Base-by-base conservation (phyloP, 139 green algal species). In the Desmodesmus armatus region DNA sequence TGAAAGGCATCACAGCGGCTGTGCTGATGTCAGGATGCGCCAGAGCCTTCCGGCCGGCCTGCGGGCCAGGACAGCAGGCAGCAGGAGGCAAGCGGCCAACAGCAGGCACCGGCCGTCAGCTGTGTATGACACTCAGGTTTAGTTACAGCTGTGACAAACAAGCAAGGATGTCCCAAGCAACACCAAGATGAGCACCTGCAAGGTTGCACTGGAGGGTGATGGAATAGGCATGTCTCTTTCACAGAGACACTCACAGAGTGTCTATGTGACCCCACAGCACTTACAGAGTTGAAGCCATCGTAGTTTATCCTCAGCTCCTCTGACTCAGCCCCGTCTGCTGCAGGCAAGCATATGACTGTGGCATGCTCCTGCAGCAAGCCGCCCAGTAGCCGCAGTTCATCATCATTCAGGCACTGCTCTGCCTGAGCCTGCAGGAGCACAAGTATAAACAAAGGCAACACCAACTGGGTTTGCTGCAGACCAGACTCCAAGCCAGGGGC, bases 221-320 rank as follows among this genome's bases (percentile, higher is more conserved):
- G 17, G 35, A 72, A 29, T 41, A 72, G 13, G n/a, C 23, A 15
- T 43, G 25, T 6, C n/a, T 40, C 23, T 43, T 4, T 4, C 19
- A 29, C 29, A 40, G 41, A 55, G 47, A 7, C 47, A 55, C n/a
- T n/a, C n/a, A n/a, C n/a, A n/a, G n/a, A n/a, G n/a, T n/a, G n/a
- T n/a, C n/a, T n/a, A n/a, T n/a, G n/a, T n/a, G n/a, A n/a, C n/a
- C n/a, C n/a, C 13, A 55, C 47, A 55, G 47, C 47, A 7, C 47
- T 55, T 7, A 55, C 47, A 55, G 63, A 72, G 40, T 23, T 43
- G 60, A 94, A 95, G 1, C 86, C 87, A 65, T 96, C 93, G 67
- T 95, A 96, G 83, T 95, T 94, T 44, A 95, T 91, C 9, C 90
- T 82, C 3, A 88, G 65, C 37, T 93, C 85, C 11, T 60, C 72